Base-by-base conservation (phyloP, 352 stramenopile species). In the Phytopythium litorale region DNA sequence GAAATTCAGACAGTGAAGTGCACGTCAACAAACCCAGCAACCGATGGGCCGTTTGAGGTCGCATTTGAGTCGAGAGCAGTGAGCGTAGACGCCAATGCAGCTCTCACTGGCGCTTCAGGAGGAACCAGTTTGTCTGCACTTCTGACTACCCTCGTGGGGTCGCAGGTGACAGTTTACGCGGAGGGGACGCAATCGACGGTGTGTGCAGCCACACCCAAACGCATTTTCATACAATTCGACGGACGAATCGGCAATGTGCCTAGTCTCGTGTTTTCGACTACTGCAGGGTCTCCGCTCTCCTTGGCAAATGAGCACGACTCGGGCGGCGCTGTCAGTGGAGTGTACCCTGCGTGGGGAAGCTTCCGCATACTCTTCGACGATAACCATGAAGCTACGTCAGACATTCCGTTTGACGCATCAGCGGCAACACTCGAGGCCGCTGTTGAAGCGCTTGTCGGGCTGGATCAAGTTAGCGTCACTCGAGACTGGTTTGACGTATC, bases 281-380 rank as follows among this genome's bases (percentile, higher is more conserved):
- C 77, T 1, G 45, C 7, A 5, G 63, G 40, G 0, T 79, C 81
- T 0, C 55, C 63, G 25, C 70, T 94, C 21, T 60, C 63, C 11
- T 18, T 91, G n/a, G 53, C 56, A 0, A 58, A 58, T 33, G 80
- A 90, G 15, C 63, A 84, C 32, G 73, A 89, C 55, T 64, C 62
- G 0, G 84, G 76, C 23, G 85, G 86, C 28, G 71, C 62, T 4
- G 70, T 97, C 25, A 78, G 73, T 40, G 89, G 88, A 2, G 76
- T 97, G 23, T 91, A 94, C 32, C 89, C 90, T 2, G 71, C 94
- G 1, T 97, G 88, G 87, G 92, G 92, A 0, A 84, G 73, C 11
- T 98, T 97, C 65, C 75, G 61, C 1, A 64, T 98, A 0, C 58
- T 60, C 4, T 78, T 87, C 25, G 68, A 73, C 23, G 77, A 74